phyloP scores from a whole-genome alignment of 2,329 filamentous ascomycete genomes.

The Ophiostoma quercus region DNA sequence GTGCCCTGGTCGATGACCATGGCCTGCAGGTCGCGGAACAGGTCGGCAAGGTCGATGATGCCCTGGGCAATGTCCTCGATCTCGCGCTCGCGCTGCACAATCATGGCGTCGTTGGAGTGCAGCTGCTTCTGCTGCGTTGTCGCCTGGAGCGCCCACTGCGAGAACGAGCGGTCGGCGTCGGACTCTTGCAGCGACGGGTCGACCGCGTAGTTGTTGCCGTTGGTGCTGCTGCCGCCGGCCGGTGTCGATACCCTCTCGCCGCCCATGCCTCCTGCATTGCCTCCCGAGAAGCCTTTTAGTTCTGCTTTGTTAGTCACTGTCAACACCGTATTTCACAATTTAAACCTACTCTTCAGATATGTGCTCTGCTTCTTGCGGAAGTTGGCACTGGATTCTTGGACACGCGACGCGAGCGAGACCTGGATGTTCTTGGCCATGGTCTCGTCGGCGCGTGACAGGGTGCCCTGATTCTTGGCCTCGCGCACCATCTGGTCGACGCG shows the following conservation, averaged over 20 bases:
- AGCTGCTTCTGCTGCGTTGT: slow-evolving; percentile 58
- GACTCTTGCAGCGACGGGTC: slow-evolving; percentile 90
- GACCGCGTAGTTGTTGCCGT: slow-evolving; percentile 40
- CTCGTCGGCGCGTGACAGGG: slow-evolving; percentile 77
- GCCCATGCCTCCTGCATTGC: not conserved
- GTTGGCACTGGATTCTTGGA: slow-evolving; percentile 84
- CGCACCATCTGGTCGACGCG: slow-evolving; percentile 80
- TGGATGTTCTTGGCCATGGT: slow-evolving; percentile 96
- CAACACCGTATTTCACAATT: not conserved
- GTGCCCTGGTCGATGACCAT: slow-evolving; percentile 95
- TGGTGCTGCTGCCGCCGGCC: slow-evolving; percentile 31
- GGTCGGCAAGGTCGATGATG: slow-evolving; percentile 93
- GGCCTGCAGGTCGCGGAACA: slow-evolving; percentile 90
- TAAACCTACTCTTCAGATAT: slow-evolving; percentile 76
- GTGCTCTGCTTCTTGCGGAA: slow-evolving; percentile 97
- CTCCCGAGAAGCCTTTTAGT: slow-evolving; percentile 61
- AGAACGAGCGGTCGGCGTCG: slow-evolving; percentile 87
- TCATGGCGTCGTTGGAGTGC: slow-evolving; percentile 73
- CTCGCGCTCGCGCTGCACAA: slow-evolving; percentile 87
- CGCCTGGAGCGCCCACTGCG: slow-evolving; percentile 80
- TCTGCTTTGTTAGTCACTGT: slow-evolving; percentile 46
- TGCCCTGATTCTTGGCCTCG: slow-evolving; percentile 67
- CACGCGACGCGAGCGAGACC: slow-evolving; percentile 77
- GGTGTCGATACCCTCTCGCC: slow-evolving; percentile 51
- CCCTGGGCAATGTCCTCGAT: slow-evolving; percentile 98